Conservation (phyloP, 2,329 filamentous ascomycete species). For the Cercospora sp. region DNA sequence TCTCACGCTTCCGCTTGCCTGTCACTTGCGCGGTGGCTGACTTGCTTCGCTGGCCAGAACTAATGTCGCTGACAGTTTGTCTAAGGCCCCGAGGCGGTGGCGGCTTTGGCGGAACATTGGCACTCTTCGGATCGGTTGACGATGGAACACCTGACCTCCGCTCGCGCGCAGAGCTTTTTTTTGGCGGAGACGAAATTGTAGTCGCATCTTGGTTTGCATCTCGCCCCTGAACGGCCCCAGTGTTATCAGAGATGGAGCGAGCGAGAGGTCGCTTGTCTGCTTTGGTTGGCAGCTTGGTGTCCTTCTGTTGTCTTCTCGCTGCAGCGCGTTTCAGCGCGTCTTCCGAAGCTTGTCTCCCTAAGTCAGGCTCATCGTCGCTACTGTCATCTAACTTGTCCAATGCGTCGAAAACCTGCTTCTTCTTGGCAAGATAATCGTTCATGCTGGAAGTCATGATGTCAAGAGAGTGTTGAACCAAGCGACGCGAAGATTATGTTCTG, state of each 20-base stretch:
- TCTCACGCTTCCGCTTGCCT: conserved; percentile 37
- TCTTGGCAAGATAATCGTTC: conserved; percentile 18
- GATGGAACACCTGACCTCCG: conserved; percentile 10
- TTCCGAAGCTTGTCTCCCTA: conserved; percentile 29
- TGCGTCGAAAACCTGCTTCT: conserved; percentile 29
- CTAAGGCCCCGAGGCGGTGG: conserved; percentile 10
- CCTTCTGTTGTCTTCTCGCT: conserved; percentile 3
- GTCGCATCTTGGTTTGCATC: background rate
- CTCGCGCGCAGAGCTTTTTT: background rate
- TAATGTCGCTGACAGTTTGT: conserved; percentile 27
- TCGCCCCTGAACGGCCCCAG: background rate
- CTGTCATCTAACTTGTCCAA: conserved; percentile 29
- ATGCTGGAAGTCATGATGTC: conserved; percentile 5
- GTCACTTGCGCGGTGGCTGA: background rate
- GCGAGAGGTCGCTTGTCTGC: conserved; percentile 18
- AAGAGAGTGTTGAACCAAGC: background rate
- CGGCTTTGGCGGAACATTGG: background rate
- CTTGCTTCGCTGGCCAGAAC: background rate
- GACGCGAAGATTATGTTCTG: background rate
- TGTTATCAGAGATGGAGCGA: conserved; percentile 33
- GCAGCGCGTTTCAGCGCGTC: conserved; percentile 15
- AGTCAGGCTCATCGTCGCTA: conserved; percentile 27
- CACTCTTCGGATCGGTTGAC: conserved; percentile 15
- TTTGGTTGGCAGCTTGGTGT: background rate
- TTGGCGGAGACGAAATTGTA: background rate